Conservation (phyloP, 192 early-diverging fungal species). For the Linnemannia exigua region DNA sequence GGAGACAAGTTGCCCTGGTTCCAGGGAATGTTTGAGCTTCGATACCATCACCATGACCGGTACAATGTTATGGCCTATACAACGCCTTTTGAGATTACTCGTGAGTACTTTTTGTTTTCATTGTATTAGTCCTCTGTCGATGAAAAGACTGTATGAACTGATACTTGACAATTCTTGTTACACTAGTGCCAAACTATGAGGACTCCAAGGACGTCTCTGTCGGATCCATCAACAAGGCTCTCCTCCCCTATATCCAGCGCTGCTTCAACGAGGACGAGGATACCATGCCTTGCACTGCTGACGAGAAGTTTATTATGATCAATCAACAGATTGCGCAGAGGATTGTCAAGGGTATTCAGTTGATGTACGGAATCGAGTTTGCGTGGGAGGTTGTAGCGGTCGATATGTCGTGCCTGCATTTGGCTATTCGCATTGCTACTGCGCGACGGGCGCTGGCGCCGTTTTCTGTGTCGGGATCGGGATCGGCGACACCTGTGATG, state of each 20-base stretch:
- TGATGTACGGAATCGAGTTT: slow-evolving; percentile 92
- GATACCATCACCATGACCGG: slow-evolving; percentile 90
- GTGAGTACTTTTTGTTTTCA: slow-evolving; percentile 54
- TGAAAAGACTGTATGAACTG: too few relatives aligned
- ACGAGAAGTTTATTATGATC: slow-evolving; percentile 68
- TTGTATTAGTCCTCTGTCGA: neutral
- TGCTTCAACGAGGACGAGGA: slow-evolving; percentile 61
- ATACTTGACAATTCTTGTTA: too few relatives aligned
- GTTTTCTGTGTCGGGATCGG: slow-evolving; percentile 3
- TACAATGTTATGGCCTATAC: slow-evolving; percentile 86
- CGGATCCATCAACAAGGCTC: slow-evolving; percentile 32
- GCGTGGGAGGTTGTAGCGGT: slow-evolving; percentile 78
- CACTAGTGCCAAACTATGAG: slow-evolving; percentile 34
- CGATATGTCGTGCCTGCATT: slow-evolving; percentile 46
- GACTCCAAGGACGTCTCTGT: slow-evolving; percentile 31
- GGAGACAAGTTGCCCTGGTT: slow-evolving; percentile 85
- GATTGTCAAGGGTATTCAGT: slow-evolving; percentile 85
- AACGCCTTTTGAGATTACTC: slow-evolving; percentile 83
- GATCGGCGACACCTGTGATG: neutral
- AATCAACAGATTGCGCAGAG: slow-evolving; percentile 73
- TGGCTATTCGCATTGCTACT: slow-evolving; percentile 42
- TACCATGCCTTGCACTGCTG: slow-evolving; percentile 57
- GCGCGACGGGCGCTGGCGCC: slow-evolving; percentile 34
- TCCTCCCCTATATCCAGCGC: slow-evolving; percentile 61
- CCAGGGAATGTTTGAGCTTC: slow-evolving; percentile 88